A percentile compares a stretch with the other conserved stretches of the same genome.
These are phyloP conservation scores for Pinus tabuliformis DNA, from an alignment of 75 land plant genomes.

Conservation along the genomic window DNA sequence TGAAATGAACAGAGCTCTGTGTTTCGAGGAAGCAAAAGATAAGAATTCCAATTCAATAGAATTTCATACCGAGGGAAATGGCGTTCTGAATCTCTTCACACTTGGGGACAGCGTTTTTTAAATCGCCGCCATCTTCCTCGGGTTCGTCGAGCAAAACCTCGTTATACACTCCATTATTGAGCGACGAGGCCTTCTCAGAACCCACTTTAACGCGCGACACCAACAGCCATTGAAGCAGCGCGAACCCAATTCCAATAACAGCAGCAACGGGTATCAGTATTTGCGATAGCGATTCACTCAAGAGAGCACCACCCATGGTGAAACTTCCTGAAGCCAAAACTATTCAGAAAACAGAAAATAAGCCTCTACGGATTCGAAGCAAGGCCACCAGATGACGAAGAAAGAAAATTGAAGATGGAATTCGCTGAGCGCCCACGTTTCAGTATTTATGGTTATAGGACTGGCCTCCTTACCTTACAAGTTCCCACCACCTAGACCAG, in stretches of 20 bases:
- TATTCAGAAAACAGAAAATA: no score
- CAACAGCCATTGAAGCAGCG: slow-evolving; percentile 43
- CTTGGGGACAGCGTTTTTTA: slow-evolving; percentile 30
- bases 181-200: not conserved
- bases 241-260: slow-evolving; percentile 42
- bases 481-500: no score
- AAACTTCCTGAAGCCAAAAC: no score
- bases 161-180: slow-evolving; percentile 16
- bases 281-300: slow-evolving; percentile 34
- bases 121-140: slow-evolving; percentile 37
- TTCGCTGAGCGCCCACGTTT: no score
- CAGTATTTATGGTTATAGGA: no score
- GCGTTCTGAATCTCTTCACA: slow-evolving; percentile 73
- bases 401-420: no score
- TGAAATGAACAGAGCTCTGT: no score
- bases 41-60: no score
- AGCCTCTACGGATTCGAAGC: no score
- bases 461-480: no score
- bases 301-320: slow-evolving; percentile 24
- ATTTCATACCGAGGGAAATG: slow-evolving; percentile 52
- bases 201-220: slow-evolving; percentile 52
- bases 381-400: no score
- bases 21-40: no score
- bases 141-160: slow-evolving; percentile 60
- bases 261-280: slow-evolving; percentile 47